phyloP scores from a whole-genome alignment of 176 grass and related monocot genomes.

The Aegilops speltoides region DNA sequence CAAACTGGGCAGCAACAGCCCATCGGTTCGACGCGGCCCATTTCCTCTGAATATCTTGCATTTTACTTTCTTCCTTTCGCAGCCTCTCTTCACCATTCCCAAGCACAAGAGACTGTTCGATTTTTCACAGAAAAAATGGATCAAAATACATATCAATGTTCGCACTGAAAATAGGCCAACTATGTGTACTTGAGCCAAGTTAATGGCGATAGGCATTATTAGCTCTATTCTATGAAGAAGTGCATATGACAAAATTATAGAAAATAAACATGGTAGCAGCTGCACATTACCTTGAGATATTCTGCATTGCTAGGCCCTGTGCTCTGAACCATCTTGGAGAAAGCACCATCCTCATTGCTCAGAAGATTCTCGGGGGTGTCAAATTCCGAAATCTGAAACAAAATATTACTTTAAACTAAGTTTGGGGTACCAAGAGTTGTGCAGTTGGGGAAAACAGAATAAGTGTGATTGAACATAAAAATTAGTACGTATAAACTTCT shows the following conservation, averaged over 20 bases:
- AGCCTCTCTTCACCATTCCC: conserved; percentile 62
- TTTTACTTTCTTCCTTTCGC: conserved; percentile 61
- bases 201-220: background rate
- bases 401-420: conserved; percentile 15
- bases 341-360: conserved; percentile 79
- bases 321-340: conserved; percentile 98
- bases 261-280: background rate
- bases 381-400: conserved; percentile 82
- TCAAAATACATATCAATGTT: conserved; percentile 28
- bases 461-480: background rate
- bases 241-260: background rate
- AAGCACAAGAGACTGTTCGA: conserved; percentile 70
- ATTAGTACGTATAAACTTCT: background rate
- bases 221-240: background rate
- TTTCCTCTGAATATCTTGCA: conserved; percentile 73
- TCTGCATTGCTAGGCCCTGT: conserved; percentile 92
- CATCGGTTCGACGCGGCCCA: conserved; percentile 89
- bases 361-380: conserved; percentile 89
- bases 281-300: conserved; percentile 77
- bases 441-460: background rate
- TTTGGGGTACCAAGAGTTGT: conserved; percentile 11
- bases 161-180: background rate
- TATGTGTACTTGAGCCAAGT: background rate
- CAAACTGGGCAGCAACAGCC: conserved; percentile 83
- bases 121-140: conserved; percentile 33